A percentile compares a stretch with the other conserved stretches of the same genome.
phyloP scores from a whole-genome alignment of 441 rosid species.

The Daphne laureola region DNA sequence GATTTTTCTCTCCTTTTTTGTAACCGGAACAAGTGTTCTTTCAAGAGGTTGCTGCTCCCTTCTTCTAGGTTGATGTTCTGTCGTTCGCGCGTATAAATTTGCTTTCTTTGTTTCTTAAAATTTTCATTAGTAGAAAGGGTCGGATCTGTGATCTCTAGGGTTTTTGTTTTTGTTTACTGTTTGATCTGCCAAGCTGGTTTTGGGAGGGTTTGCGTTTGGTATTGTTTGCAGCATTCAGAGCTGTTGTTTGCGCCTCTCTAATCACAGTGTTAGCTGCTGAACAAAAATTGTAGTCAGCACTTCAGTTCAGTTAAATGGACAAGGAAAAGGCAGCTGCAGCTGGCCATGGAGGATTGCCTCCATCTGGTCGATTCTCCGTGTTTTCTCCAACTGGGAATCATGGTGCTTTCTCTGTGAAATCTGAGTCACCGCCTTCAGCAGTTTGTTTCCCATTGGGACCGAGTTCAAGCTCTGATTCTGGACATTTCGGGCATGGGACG shows the following conservation, averaged over 20 bases:
- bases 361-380: conserved; percentile 53
- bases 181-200: neutral
- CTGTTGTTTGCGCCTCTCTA: neutral
- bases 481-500: conserved; percentile 33
- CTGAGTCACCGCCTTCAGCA: conserved; percentile 36
- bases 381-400: conserved; percentile 35
- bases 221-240: neutral
- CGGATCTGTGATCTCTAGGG: no score
- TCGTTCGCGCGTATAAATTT: neutral
- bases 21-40: no score
- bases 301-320: conserved; percentile 51
- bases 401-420: conserved; percentile 29
- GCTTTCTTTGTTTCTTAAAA: no score
- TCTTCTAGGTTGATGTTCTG: neutral
- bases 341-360: conserved; percentile 47
- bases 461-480: conserved; percentile 27
- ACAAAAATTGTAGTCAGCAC: no score
- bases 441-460: conserved; percentile 33
- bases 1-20: no score
- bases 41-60: no score
- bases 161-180: no score
- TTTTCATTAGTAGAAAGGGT: no score
- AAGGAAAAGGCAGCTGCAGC: conserved; percentile 52
- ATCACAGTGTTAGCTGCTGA: neutral
- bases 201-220: conserved; percentile 2